Base-by-base conservation (phyloP, 78 protist genomes). In the Cavenderia fasciculata region DNA sequence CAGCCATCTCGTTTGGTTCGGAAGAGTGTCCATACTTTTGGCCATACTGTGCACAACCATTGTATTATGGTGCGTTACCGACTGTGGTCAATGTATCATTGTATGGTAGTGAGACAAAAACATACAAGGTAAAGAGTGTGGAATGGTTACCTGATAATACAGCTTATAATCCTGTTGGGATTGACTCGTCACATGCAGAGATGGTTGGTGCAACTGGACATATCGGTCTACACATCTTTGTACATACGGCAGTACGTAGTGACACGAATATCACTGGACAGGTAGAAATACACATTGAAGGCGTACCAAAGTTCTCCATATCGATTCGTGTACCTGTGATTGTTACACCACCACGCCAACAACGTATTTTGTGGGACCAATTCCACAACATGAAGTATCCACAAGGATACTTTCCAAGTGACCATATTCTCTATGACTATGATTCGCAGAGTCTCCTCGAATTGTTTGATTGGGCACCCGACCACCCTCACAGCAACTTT, bases 401-500 rank as follows among this genome's bases (percentile, higher is more conserved):
- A 25, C 36, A 69, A 0, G 98, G 96, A 1, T 96, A 82, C 78
- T 79, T 98, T 23, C 98, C 99, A 8, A 71, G 97, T 16, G 99
- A 98, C 62, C 57, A 51, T 51, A 19, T 34, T 59, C 33, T 40
- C 38, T 31, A 52, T n/a, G 73, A 21, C 29, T 7, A 0, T 49
- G 31, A n/a, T n/a, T n/a, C n/a, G n/a, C n/a, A n/a, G n/a, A 51
- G 94, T 1, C 74, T 97, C 7, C 36, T 19, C 6, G 97, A 97
- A 47, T 96, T 94, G 27, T 76, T 97, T 25, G 99, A 98, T 44
- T 97, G 99, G 99, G 86, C 89, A 56, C 99, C 99, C n/a, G 99
- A 98, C 63, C 99, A 97, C 68, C 38, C 74, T 11, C 97, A 97
- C 84, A 97, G 98, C 47, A 98, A 98, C 74, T 96, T 82, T 49